Conservation (phyloP, 768 basidiomycete genomes). For the Dioszegia crocea region DNA sequence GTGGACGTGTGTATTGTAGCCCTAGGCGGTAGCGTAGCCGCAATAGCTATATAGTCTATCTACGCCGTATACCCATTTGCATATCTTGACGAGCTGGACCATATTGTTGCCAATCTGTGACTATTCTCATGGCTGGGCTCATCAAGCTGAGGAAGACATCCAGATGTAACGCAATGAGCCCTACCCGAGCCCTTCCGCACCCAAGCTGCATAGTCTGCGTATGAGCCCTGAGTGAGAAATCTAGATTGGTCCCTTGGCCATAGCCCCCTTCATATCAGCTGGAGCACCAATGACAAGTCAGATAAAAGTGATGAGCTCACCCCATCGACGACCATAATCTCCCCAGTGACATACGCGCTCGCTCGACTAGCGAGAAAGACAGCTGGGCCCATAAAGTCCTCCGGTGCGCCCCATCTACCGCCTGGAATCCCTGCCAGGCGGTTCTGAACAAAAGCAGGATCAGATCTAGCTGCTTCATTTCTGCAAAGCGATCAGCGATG, state of each 20-base stretch:
- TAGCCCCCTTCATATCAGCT: conserved; percentile 21
- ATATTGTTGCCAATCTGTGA: too few species aligned
- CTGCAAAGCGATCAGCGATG: conserved; percentile 43
- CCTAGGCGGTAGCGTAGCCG: not conserved
- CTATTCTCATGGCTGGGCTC: too few species aligned
- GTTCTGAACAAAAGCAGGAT: conserved; percentile 61
- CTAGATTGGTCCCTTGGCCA: conserved; percentile 27
- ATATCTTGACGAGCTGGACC: too few species aligned
- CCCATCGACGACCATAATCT: conserved; percentile 65
- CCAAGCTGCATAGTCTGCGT: too few species aligned
- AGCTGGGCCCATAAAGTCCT: conserved; percentile 65
- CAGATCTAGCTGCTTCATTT: conserved; percentile 61
- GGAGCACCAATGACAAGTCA: not conserved
- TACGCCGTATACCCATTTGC: not conserved
- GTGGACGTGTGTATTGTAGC: not conserved
- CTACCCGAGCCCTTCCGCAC: too few species aligned
- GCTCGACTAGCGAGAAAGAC: conserved; percentile 66
- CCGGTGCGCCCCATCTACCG: conserved; percentile 66
- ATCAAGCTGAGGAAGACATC: too few species aligned
- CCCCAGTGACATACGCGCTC: conserved; percentile 67
- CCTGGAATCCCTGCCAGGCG: conserved; percentile 68
- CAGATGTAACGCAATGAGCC: too few species aligned
- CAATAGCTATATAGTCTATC: not conserved
- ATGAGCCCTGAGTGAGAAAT: too few species aligned
- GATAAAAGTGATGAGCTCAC: conserved; percentile 6